These are phyloP conservation scores for Tolypocladium ophioglossoides DNA, from an alignment of 2,329 filamentous ascomycete genomes.

Conservation along the genomic window DNA sequence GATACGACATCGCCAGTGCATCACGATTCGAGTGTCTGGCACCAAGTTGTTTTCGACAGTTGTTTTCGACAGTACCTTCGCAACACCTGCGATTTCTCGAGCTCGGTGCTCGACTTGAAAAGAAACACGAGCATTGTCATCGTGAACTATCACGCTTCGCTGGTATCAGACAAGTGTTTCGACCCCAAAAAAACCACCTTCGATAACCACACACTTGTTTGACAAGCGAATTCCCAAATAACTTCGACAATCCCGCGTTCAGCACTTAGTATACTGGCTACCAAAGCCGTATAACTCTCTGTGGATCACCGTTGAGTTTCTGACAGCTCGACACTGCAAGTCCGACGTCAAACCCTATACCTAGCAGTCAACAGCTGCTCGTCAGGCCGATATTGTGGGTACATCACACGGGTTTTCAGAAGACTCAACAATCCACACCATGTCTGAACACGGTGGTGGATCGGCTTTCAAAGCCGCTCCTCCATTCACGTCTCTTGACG, in stretches of 20 bases:
- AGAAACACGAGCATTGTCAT: not conserved
- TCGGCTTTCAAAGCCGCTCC: slow-evolving; percentile 1
- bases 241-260: not conserved
- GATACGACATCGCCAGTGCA: not conserved
- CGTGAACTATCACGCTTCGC: not conserved
- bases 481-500: slow-evolving; percentile 2
- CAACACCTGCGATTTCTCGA: not conserved
- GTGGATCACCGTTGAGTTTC: not conserved
- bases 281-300: not conserved
- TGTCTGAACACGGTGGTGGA: slow-evolving; percentile 3
- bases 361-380: not conserved
- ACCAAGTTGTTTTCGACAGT: not conserved
- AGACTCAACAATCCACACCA: slow-evolving; percentile 1
- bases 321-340: not conserved
- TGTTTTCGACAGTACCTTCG: not conserved
- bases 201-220: not conserved
- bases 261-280: too few species aligned
- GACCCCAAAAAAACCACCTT: not conserved
- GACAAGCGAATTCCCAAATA: not conserved
- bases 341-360: not conserved
- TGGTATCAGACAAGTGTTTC: not conserved
- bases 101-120: not conserved
- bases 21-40: not conserved
- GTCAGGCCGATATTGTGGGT: not conserved
- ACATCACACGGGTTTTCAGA: too few species aligned